Conservation (phyloP, 805 yeast genomes). For the Candida endomychidarum region DNA sequence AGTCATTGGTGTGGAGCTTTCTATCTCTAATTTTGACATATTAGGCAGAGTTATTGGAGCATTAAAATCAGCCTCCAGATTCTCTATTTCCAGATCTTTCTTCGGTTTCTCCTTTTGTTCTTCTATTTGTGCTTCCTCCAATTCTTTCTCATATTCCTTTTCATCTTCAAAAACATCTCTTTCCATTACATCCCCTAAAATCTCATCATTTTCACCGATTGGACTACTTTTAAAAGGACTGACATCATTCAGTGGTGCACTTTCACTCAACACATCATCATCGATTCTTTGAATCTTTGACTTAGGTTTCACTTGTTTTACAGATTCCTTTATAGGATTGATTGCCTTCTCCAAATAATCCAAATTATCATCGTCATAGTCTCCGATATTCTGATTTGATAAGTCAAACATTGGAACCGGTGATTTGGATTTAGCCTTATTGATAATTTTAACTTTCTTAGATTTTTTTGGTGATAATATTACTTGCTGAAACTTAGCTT, state of each 20-base stretch:
- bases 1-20: constrained; percentile 1
- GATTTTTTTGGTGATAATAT: constrained; percentile 23
- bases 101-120: not conserved
- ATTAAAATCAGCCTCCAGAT: not conserved
- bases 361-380: constrained; percentile 33
- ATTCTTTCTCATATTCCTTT: not conserved
- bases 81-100: not conserved
- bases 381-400: constrained; percentile 34
- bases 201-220: not conserved
- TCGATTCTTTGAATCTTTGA: constrained; percentile 6
- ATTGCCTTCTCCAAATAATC: constrained; percentile 22
- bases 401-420: constrained; percentile 23
- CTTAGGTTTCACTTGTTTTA: not conserved
- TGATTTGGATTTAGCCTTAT: constrained; percentile 5
- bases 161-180: not conserved
- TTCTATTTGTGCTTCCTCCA: not conserved
- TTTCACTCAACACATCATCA: constrained; percentile 1
- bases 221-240: not conserved
- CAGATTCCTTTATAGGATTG: not conserved
- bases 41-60: constrained; percentile 2
- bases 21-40: constrained; percentile 1
- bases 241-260: not conserved
- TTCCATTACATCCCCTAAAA: not conserved
- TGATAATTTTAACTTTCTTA: constrained; percentile 21
- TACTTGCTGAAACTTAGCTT: constrained; percentile 17